phyloP scores from a whole-genome alignment of 2,329 filamentous ascomycete genomes.

The Phialocephala subalpina region DNA sequence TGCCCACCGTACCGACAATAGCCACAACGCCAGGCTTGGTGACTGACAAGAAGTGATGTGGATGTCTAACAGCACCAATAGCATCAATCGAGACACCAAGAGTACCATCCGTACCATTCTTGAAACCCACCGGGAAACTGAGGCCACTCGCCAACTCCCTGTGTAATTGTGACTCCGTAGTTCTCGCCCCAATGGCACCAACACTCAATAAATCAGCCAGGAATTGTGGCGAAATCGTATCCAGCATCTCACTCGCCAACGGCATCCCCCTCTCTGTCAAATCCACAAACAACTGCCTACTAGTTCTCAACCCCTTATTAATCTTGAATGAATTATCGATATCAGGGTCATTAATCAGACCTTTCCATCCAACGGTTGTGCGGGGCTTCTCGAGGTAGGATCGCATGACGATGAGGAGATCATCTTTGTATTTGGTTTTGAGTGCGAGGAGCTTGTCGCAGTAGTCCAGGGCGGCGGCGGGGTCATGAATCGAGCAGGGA shows the following conservation, averaged over 20 bases:
- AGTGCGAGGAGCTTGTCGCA: conserved; percentile 82
- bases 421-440: conserved; percentile 87
- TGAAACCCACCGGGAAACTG: conserved; percentile 98
- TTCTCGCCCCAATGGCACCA: conserved; percentile 93
- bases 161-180: conserved; percentile 95
- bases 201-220: conserved; percentile 90
- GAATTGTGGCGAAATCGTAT: conserved; percentile 98
- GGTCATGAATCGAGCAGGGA: conserved; percentile 97
- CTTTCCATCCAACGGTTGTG: conserved; percentile 98
- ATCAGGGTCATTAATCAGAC: conserved; percentile 97
- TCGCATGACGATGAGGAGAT: conserved; percentile 95
- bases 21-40: conserved; percentile 96
- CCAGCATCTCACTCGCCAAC: conserved; percentile 95
- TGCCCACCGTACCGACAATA: conserved; percentile 92
- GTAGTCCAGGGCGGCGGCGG: conserved; percentile 89
- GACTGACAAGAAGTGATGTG: conserved; percentile 96
- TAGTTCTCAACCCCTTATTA: conserved; percentile 91
- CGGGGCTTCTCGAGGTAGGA: conserved; percentile 98
- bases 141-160: conserved; percentile 92
- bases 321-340: conserved; percentile 99
- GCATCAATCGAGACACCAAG: conserved; percentile 92
- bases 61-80: conserved; percentile 89
- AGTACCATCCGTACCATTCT: conserved; percentile 96
- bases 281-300: conserved; percentile 91
- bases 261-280: conserved; percentile 93